Conservation (phyloP, 1,139 yeast species). For the Pichia sp. region DNA sequence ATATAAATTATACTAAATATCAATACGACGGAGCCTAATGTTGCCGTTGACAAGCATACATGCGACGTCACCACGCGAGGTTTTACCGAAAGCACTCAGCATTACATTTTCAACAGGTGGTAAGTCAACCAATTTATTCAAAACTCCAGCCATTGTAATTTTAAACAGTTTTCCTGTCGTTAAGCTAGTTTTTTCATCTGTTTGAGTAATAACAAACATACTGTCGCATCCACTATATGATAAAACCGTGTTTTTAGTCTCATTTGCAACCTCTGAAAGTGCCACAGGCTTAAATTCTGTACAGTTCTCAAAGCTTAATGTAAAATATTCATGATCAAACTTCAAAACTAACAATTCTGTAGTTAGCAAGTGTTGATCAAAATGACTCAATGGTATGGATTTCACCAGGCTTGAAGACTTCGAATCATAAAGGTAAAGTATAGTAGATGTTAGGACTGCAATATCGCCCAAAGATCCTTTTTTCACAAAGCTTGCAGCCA, state of each 20-base stretch:
- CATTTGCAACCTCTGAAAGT: not conserved
- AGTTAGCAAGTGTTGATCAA: conserved; percentile 19
- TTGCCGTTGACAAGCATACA: not conserved
- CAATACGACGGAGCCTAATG: not conserved
- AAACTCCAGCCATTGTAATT: not conserved
- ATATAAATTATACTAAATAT: too few species aligned
- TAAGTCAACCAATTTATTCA: not conserved
- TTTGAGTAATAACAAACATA: conserved; percentile 14
- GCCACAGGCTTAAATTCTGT: conserved; percentile 19
- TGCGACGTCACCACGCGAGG: not conserved
- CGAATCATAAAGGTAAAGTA: conserved; percentile 19
- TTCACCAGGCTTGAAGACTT: conserved; percentile 6
- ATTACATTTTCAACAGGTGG: not conserved
- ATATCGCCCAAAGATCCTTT: conserved; percentile 16
- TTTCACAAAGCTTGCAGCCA: conserved; percentile 16
- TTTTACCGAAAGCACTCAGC: not conserved
- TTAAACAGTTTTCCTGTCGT: too few species aligned
- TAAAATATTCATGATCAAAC: conserved; percentile 16
- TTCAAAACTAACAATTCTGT: conserved; percentile 18
- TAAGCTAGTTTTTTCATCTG: not conserved
- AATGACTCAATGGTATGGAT: conserved; percentile 15
- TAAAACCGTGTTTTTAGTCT: conserved; percentile 11
- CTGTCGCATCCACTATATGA: conserved; percentile 18
- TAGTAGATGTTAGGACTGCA: conserved; percentile 19
- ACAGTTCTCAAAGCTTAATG: conserved; percentile 19